Conservation (phyloP, 192 early-diverging fungal genomes). For the Coemansia aciculifera region DNA sequence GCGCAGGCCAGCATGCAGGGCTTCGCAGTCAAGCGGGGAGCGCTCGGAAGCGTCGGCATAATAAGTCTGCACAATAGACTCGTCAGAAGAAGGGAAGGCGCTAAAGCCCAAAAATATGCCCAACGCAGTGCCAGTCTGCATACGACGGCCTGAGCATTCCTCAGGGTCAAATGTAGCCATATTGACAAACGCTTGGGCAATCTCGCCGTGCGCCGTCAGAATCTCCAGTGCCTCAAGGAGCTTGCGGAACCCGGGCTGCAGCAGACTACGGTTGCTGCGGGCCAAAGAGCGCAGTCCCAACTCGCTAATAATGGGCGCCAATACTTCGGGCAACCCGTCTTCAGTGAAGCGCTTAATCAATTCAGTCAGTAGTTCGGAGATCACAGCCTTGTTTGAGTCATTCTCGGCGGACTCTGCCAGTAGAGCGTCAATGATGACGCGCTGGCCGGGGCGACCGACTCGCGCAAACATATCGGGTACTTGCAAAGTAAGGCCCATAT, state of each 20-base stretch:
- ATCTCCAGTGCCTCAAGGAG: constrained; percentile 35
- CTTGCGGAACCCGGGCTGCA: constrained; percentile 49
- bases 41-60: constrained; percentile 57
- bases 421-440: constrained; percentile 23
- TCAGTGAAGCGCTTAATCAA: constrained; percentile 27
- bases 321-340: constrained; percentile 42
- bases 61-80: constrained; percentile 27
- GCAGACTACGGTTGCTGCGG: constrained; percentile 35
- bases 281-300: constrained; percentile 29
- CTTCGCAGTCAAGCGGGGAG: constrained; percentile 56
- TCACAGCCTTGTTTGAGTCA: constrained; percentile 5
- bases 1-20: constrained; percentile 60
- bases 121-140: constrained; percentile 43
- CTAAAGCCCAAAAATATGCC: constrained; percentile 45
- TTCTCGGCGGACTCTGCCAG: constrained; percentile 10
- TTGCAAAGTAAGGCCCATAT: constrained; percentile 78
- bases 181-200: constrained; percentile 31
- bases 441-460: constrained; percentile 22
- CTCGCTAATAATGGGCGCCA: constrained; percentile 33
- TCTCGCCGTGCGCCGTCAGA: constrained; percentile 25
- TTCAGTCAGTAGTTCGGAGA: constrained; percentile 19
- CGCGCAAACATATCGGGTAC: constrained; percentile 92
- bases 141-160: constrained; percentile 31
- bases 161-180: constrained; percentile 37
- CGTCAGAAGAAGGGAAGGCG: constrained; percentile 37